Percentiles rank a stretch among this genome's conserved stretches.
Conservation (phyloP, 345 rosid genomes). For the Orychophragmus violaceus region DNA sequence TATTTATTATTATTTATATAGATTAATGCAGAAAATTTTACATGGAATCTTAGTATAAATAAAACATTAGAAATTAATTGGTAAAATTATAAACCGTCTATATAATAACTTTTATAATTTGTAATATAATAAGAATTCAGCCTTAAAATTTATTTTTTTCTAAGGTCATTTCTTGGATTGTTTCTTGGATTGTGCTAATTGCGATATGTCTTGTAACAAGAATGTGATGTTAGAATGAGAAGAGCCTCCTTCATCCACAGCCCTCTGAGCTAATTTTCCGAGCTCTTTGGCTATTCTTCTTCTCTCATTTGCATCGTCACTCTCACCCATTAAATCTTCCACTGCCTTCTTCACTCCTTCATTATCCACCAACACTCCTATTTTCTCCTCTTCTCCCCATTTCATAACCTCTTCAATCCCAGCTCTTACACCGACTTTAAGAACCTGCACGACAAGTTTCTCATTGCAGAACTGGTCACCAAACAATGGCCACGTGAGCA, state of each 20-base stretch:
- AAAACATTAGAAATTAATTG: too few species aligned
- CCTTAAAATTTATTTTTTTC: too few species aligned
- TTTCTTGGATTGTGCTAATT: neutral
- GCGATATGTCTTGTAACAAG: constrained; percentile 10
- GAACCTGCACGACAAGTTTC: constrained; percentile 33
- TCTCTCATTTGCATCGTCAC: constrained; percentile 26
- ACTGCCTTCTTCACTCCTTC: constrained; percentile 23
- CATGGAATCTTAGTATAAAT: too few species aligned
- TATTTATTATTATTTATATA: too few species aligned
- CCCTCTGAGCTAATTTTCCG: constrained; percentile 26
- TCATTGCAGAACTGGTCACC: constrained; percentile 29
- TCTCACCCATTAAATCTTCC: constrained; percentile 25
- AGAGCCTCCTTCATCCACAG: constrained; percentile 34
- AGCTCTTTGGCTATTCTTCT: constrained; percentile 32
- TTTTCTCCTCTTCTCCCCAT: constrained; percentile 32
- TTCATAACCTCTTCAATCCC: constrained; percentile 31
- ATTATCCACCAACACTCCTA: constrained; percentile 16
- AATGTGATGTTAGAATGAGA: constrained; percentile 25
- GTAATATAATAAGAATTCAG: too few species aligned
- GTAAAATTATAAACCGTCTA: too few species aligned
- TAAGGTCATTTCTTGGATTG: too few species aligned
- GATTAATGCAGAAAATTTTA: too few species aligned
- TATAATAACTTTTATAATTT: too few species aligned
- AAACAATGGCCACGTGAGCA: constrained; percentile 32
- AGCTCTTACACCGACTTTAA: constrained; percentile 29